Evolutionary conservation across 73 alveolate species (phyloP).

Genomic region (Stentor coeruleus): DNA sequence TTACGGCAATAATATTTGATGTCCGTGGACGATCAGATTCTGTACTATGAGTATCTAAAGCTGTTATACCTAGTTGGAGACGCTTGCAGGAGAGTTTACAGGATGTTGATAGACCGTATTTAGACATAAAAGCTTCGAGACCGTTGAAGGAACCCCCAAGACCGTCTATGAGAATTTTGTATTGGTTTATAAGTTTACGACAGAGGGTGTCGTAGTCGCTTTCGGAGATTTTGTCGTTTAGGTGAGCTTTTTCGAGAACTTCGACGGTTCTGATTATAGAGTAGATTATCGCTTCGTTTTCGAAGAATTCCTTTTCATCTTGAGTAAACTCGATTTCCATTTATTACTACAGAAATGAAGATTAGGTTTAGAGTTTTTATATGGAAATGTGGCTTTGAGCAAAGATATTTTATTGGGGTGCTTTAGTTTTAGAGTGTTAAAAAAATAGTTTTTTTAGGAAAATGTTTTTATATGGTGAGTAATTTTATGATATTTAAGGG

Average conservation of each 20-base stretch:
- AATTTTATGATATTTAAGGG: too few relatives aligned
- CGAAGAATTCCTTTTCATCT: constrained; percentile 19
- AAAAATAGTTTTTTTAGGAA: too few relatives aligned
- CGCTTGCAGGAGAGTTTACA: not conserved
- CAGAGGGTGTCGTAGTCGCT: constrained; percentile 15
- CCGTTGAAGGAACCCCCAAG: not conserved
- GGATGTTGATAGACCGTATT: constrained; percentile 4
- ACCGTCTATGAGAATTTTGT: not conserved
- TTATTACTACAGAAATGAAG: too few relatives aligned
- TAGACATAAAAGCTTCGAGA: constrained; percentile 3
- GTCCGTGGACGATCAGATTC: not conserved
- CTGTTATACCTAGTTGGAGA: constrained; percentile 12
- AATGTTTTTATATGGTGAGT: too few relatives aligned
- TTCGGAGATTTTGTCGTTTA: constrained; percentile 18
- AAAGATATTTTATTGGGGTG: too few relatives aligned
- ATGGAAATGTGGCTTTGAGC: too few relatives aligned
- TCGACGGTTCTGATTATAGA: constrained; percentile 25
- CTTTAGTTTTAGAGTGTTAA: too few relatives aligned
- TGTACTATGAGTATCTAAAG: constrained; percentile 1
- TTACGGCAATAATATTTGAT: not conserved
- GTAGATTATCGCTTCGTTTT: constrained; percentile 9
- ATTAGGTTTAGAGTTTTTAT: too few relatives aligned
- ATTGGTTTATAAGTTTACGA: not conserved
- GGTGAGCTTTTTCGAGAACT: constrained; percentile 10
- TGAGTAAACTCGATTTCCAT: constrained; percentile 10